Evolutionary conservation across 345 rosid species (phyloP).

Genomic region (Camelina sativa): DNA sequence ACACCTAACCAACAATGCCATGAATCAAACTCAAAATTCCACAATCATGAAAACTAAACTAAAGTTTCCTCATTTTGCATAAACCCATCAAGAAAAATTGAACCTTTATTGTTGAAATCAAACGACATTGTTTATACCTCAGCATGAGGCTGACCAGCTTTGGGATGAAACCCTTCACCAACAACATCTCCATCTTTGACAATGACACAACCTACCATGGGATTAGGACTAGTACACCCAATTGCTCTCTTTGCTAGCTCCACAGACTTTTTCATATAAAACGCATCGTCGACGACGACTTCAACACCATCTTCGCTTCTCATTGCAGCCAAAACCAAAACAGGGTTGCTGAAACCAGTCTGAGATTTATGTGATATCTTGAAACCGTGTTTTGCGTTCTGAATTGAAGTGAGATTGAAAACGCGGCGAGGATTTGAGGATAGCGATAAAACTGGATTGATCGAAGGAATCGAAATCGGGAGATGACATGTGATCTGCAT

Average conservation of each 20-base stretch:
- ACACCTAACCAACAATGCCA: constrained; percentile 53
- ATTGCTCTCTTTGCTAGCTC: constrained; percentile 77
- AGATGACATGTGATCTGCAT: constrained; percentile 38
- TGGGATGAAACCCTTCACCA: constrained; percentile 95
- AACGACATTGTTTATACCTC: constrained; percentile 56
- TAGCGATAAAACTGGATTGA: not conserved
- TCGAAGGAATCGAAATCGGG: constrained; percentile 7
- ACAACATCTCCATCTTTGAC: constrained; percentile 85
- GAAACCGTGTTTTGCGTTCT: not conserved
- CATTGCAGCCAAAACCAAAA: constrained; percentile 35
- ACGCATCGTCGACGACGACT: constrained; percentile 57
- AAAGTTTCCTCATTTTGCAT: constrained; percentile 34
- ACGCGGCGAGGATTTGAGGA: constrained; percentile 32
- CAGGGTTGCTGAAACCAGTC: not conserved
- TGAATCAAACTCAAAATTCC: constrained; percentile 44
- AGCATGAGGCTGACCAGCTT: constrained; percentile 97
- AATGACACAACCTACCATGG: constrained; percentile 94
- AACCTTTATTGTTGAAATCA: not conserved
- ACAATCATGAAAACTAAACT: not conserved
- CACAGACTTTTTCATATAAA: constrained; percentile 76
- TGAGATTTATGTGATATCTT: constrained; percentile 38
- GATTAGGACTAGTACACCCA: constrained; percentile 92
- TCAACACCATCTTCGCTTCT: constrained; percentile 42
- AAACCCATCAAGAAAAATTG: constrained; percentile 21
- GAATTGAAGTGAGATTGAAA: constrained; percentile 11